A percentile compares a stretch with the other conserved stretches of the same genome.
Conservation (phyloP, 192 early-diverging fungal species). For the Coemansia guatemalensis region DNA sequence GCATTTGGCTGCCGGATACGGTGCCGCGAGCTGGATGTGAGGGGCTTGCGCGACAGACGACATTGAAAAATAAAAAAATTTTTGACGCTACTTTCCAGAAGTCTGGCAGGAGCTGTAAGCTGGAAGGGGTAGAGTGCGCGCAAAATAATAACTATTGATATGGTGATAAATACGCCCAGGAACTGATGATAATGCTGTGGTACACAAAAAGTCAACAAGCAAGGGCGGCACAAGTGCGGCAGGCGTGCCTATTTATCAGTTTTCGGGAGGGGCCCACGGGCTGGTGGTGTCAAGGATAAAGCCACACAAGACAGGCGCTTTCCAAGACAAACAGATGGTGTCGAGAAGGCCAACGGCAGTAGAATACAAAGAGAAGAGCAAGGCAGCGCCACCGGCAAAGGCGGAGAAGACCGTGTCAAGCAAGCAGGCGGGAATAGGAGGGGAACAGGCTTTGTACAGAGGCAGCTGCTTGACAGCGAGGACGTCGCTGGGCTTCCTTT, state of each 20-base stretch:
- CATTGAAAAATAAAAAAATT: conserved; percentile 3
- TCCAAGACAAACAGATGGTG: conserved; percentile 6
- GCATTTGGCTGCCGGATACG: conserved; percentile 5
- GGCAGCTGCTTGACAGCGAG: conserved; percentile 5
- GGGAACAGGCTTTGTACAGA: conserved; percentile 6
- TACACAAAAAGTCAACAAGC: too few species aligned
- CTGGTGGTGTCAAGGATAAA: neutral
- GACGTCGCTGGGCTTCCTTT: conserved; percentile 13
- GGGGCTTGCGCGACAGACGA: conserved; percentile 3
- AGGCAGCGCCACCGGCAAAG: conserved; percentile 6
- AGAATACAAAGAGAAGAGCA: conserved; percentile 15
- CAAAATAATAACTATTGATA: neutral
- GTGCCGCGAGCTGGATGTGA: neutral
- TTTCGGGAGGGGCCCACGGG: conserved; percentile 2
- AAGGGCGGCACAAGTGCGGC: too few species aligned
- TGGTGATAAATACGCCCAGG: conserved; percentile 10
- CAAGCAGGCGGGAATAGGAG: conserved; percentile 1
- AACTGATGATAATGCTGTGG: conserved; percentile 4
- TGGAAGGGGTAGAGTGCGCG: neutral
- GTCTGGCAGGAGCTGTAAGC: neutral
- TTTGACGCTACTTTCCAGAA: conserved; percentile 5
- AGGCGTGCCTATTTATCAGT: too few species aligned
- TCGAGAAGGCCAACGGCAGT: neutral
- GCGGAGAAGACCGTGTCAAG: conserved; percentile 1
- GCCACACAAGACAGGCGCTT: too few species aligned